Percentiles rank a stretch among this genome's conserved stretches.
phyloP scores from a whole-genome alignment of 257 asterid genomes.

The Rehmannia glutinosa region DNA sequence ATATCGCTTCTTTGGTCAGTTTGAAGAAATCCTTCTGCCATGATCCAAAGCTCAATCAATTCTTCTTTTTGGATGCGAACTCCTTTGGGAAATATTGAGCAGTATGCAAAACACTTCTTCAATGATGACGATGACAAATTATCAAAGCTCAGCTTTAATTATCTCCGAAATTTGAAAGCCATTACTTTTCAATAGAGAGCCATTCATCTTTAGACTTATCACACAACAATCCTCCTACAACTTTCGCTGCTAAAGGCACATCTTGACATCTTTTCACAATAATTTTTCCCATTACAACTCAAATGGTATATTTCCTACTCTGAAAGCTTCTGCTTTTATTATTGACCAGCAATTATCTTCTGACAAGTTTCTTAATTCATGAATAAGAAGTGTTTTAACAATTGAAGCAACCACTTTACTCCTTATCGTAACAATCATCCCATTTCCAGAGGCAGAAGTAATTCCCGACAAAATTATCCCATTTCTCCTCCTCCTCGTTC shows the following conservation, averaged over 20 bases:
- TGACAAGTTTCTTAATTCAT: not conserved
- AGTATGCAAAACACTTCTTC: conserved; percentile 28
- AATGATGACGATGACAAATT: conserved; percentile 9
- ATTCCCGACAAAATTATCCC: conserved; percentile 14
- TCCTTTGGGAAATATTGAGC: conserved; percentile 10
- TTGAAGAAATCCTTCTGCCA: not conserved
- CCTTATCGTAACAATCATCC: not conserved
- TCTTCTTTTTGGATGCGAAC: not conserved
- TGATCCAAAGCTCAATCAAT: not conserved
- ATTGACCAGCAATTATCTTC: conserved; percentile 21
- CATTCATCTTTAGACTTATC: conserved; percentile 8
- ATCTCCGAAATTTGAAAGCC: not conserved
- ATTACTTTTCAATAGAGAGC: not conserved
- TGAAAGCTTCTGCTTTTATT: conserved; percentile 15
- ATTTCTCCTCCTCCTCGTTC: not conserved
- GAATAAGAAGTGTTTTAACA: not conserved
- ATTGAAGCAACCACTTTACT: conserved; percentile 2
- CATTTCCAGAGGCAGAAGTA: not conserved
- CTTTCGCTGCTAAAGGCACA: conserved; percentile 16
- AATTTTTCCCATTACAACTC: not conserved
- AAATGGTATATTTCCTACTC: not conserved
- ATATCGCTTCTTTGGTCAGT: not conserved
- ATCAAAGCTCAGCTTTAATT: conserved; percentile 25
- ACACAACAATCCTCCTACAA: conserved; percentile 16
- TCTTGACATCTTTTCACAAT: not conserved